These are phyloP conservation scores for Aspergillus ostianus DNA, from an alignment of 495 filamentous ascomycete genomes.

Conservation along the genomic window DNA sequence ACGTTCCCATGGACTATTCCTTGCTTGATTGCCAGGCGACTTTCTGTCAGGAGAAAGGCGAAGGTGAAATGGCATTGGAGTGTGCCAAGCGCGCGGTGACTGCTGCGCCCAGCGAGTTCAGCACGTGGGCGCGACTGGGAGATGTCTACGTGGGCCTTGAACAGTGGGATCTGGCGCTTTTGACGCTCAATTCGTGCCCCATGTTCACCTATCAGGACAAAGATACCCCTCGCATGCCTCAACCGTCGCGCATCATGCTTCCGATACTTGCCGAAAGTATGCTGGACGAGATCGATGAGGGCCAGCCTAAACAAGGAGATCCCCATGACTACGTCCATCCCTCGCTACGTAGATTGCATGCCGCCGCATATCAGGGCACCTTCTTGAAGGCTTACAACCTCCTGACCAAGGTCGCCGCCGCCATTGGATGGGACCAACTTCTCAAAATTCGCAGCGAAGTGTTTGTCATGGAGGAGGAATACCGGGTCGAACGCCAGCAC, in stretches of 20 bases:
- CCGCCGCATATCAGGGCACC: slow-evolving; percentile 85
- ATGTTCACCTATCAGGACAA: slow-evolving; percentile 99
- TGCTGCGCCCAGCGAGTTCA: slow-evolving; percentile 93
- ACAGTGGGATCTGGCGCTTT: slow-evolving; percentile 87
- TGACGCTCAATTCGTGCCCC: slow-evolving; percentile 97
- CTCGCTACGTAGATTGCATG: slow-evolving; percentile 81
- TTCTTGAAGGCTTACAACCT: slow-evolving; percentile 94
- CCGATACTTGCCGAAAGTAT: slow-evolving; percentile 87
- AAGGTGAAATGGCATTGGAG: slow-evolving; percentile 79
- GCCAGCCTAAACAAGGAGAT: slow-evolving; percentile 67
- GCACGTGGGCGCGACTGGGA: slow-evolving; percentile 90
- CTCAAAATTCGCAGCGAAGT: slow-evolving; percentile 91
- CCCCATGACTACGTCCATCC: slow-evolving; percentile 82
- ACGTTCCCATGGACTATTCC: slow-evolving; percentile 94
- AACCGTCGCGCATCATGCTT: slow-evolving; percentile 79
- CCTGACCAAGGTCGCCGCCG: slow-evolving; percentile 88
- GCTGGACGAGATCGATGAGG: slow-evolving; percentile 93
- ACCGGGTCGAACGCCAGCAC: slow-evolving; percentile 83
- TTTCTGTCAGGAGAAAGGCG: slow-evolving; percentile 89
- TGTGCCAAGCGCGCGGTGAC: slow-evolving; percentile 93
- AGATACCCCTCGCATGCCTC: slow-evolving; percentile 89
- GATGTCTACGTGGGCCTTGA: slow-evolving; percentile 91
- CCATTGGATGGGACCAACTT: slow-evolving; percentile 97
- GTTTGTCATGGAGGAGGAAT: slow-evolving; percentile 99
- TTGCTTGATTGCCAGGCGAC: slow-evolving; percentile 89